Conservation (phyloP, 129 eudicot species). For the Glebionis coronaria region DNA sequence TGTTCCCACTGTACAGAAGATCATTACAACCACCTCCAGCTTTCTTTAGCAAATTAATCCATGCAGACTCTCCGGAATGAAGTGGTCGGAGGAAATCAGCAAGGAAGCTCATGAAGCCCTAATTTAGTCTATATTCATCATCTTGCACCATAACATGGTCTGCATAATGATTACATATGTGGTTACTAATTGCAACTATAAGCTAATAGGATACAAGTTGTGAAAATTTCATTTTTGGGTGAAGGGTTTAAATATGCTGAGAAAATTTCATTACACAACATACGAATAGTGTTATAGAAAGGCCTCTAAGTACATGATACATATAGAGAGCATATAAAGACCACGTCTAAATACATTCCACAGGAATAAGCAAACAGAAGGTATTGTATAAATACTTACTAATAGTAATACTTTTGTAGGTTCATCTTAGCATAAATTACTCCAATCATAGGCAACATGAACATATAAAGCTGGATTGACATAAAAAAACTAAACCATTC, state of each 20-base stretch:
- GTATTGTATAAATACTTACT: neutral
- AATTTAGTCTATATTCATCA: conserved; percentile 68
- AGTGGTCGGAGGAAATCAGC: conserved; percentile 80
- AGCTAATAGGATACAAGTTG: no score
- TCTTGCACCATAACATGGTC: conserved; percentile 47
- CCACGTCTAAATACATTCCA: neutral
- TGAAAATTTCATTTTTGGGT: neutral
- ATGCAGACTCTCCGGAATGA: conserved; percentile 62
- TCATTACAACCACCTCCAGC: conserved; percentile 99
- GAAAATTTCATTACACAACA: neutral
- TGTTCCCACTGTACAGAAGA: conserved; percentile 93
- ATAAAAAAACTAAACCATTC: neutral
- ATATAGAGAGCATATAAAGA: conserved; percentile 3
- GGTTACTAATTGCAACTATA: neutral
- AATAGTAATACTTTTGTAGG: neutral
- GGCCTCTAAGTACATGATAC: neutral
- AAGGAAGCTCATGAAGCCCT: conserved; percentile 95
- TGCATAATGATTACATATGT: conserved; percentile 26
- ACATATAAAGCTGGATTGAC: neutral
- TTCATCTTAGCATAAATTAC: neutral
- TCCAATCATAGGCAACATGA: neutral
- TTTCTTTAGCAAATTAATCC: conserved; percentile 84
- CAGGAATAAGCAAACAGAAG: neutral
- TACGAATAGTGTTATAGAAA: neutral
- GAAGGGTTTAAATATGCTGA: neutral